Conservation (phyloP, 345 rosid genomes). For the Brassica juncea region DNA sequence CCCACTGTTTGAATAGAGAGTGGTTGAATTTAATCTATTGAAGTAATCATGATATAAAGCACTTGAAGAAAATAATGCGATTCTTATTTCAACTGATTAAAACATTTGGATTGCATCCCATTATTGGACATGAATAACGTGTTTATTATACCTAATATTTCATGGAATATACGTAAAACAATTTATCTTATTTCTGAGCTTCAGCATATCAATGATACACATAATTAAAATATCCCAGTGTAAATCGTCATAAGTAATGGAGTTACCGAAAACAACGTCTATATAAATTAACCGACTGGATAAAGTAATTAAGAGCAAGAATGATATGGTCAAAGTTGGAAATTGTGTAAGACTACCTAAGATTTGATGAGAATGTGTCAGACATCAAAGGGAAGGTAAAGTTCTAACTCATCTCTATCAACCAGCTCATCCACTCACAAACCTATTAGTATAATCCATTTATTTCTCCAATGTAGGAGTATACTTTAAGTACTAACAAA, state of each 20-base stretch:
- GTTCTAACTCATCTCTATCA: slow-evolving; percentile 15
- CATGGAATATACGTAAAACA: neutral
- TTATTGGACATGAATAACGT: neutral
- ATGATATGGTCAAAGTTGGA: slow-evolving; percentile 34
- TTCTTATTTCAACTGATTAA: neutral
- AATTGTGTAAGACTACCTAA: slow-evolving; percentile 38
- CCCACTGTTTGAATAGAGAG: neutral
- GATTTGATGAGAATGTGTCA: slow-evolving; percentile 42
- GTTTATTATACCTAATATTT: neutral
- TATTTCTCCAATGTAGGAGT: neutral
- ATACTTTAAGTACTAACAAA: neutral
- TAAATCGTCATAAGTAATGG: neutral
- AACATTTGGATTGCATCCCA: neutral
- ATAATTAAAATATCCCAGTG: neutral
- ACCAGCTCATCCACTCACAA: neutral
- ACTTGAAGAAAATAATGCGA: neutral
- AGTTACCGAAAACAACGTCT: neutral
- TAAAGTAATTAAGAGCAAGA: neutral
- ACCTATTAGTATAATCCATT: neutral
- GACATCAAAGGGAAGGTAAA: slow-evolving; percentile 14
- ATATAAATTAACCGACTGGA: neutral
- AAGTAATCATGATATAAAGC: neutral
- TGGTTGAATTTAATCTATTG: neutral
- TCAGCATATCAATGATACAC: neutral
- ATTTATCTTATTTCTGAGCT: neutral